Evolutionary conservation across 768 basidiomycete species (phyloP), one percentile per base, ranked within the genome.

Genomic region (Rhodotorula diobovata): DNA sequence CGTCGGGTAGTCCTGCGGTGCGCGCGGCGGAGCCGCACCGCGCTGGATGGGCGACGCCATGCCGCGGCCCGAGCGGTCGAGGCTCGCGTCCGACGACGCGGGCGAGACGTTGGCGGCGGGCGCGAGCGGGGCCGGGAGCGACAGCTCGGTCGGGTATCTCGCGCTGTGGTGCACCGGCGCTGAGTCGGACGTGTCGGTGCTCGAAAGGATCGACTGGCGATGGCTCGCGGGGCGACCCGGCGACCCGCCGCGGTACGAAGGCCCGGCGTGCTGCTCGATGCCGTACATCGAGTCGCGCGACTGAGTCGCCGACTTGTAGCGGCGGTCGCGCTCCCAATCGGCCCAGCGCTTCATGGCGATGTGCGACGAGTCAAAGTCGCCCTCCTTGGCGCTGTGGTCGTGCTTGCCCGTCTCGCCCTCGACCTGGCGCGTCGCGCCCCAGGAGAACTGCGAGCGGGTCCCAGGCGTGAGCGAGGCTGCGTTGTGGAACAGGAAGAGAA

Each of bases 281-380:
- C 90, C 89, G 77, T 85, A 86, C 11, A 86, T 85, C 34, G 87
- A 88, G 78, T 95, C 92, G 71, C 90, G 85, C 10, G 91, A 93
- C 30, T 68, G 66, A 32, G 48, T 68, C 32, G 66, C 73, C 51
- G 45, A 43, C 4, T 46, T 41, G 69, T 75, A 97, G 71, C 93
- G 85, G 75, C 95, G 83, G 75, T 98, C 96, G 60, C 95, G 84
- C 83, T 98, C 96, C 80, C 96, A 98, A 81, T 98, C 96, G 28
- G 87, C 93, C 95, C 95, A 99, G 51, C 92, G 87, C 84, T 98
- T 98, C 96, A 98, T 97, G 46, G 95, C 90, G 76, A 99, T 98
- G 81, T 94, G 88, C 56, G 87, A 86, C 39, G 93, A 95, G 82
- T 99, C 95, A 77, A 99, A 99, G 79, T 90, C 90, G 79, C 96